Percentiles rank a stretch among this genome's conserved stretches.
Conservation (phyloP, 352 stramenopile species). For the Blastocystis sp. region DNA sequence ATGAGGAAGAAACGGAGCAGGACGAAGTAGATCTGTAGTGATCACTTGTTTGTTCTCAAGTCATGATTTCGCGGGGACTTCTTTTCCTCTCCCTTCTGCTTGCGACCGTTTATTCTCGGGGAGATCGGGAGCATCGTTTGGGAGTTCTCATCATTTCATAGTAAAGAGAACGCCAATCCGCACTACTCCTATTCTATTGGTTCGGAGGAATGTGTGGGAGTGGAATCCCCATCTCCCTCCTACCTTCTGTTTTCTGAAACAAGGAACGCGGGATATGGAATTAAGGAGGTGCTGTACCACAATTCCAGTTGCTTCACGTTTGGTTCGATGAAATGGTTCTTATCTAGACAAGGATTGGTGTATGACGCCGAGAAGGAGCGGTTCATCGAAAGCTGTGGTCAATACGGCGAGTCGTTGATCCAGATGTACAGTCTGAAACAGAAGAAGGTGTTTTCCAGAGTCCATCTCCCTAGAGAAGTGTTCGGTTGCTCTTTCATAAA, state of each 20-base stretch:
- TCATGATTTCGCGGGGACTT: no score
- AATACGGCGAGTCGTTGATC: constrained; percentile 3
- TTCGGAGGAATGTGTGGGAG: no score
- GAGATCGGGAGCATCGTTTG: no score
- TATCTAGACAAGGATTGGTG: constrained; percentile 23
- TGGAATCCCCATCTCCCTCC: background rate
- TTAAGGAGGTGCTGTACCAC: background rate
- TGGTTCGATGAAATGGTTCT: background rate
- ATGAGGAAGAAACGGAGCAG: background rate
- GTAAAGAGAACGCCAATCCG: no score
- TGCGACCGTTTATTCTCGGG: no score
- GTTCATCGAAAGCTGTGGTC: constrained; percentile 28
- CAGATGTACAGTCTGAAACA: constrained; percentile 8
- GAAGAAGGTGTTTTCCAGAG: constrained; percentile 14
- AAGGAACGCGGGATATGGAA: constrained; percentile 5
- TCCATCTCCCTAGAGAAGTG: background rate
- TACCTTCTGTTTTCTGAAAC: background rate
- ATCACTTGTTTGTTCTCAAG: background rate
- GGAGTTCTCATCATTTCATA: no score
- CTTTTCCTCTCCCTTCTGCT: no score
- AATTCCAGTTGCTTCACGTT: constrained; percentile 38
- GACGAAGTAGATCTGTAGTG: background rate
- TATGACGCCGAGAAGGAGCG: background rate
- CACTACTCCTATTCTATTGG: no score
- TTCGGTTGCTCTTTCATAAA: background rate